These are phyloP conservation scores for Bothriochloa decipiens DNA, from an alignment of 176 grass and related monocot genomes.

Conservation along the genomic window DNA sequence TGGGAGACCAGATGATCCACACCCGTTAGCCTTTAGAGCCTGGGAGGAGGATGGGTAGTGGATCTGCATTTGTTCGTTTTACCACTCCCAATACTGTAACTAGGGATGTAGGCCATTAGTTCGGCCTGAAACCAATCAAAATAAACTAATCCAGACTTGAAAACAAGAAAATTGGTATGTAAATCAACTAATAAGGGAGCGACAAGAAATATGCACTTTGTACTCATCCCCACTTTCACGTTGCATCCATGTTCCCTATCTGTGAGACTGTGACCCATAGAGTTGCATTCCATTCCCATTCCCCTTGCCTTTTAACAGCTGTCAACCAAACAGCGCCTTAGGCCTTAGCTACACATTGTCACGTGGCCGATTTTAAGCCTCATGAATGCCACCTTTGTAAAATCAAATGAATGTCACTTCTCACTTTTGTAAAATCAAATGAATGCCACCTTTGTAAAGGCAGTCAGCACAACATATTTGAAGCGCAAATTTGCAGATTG, in stretches of 20 bases:
- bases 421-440: not conserved
- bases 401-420: not conserved
- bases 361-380: not conserved
- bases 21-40: not conserved
- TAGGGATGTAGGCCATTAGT: not conserved
- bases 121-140: not conserved
- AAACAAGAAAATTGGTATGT: not conserved
- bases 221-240: not conserved
- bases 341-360: not conserved
- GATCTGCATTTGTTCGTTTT: not conserved
- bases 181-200: not conserved
- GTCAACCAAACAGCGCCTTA: too few species aligned
- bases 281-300: not conserved
- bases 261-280: not conserved
- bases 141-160: not conserved
- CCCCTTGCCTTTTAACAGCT: not conserved
- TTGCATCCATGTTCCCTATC: not conserved
- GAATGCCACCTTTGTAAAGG: not conserved
- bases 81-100: not conserved
- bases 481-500: not conserved
- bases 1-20: not conserved
- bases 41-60: not conserved
- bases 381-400: not conserved
- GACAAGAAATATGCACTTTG: not conserved
- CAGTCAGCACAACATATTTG: conserved; percentile 6